phyloP scores from a whole-genome alignment of 495 filamentous ascomycete species.

The Staphylotrichum tortipilum region DNA sequence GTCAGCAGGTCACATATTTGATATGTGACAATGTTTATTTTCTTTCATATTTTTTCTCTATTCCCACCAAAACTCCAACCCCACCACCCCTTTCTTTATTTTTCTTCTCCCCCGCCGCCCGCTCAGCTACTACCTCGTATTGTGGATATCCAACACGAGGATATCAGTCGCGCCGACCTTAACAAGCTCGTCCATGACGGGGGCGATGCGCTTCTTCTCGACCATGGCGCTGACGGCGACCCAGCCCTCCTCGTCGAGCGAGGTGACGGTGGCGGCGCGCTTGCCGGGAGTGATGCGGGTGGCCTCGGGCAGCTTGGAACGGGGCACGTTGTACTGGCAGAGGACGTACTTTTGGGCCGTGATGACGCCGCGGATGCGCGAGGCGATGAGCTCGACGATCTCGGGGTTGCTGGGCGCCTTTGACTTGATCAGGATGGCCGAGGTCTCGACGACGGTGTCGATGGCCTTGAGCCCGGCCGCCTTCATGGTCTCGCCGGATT shows the following conservation, averaged over 20 bases:
- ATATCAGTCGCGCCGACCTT: constrained; percentile 80
- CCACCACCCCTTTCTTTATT: background rate
- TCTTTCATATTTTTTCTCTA: too few species aligned
- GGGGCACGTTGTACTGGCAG: constrained; percentile 90
- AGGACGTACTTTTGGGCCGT: constrained; percentile 91
- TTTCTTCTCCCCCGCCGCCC: background rate
- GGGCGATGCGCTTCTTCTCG: constrained; percentile 77
- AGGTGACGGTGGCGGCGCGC: constrained; percentile 82
- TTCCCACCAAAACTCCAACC: too few species aligned
- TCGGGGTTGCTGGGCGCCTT: constrained; percentile 69
- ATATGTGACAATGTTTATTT: too few species aligned
- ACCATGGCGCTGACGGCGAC: constrained; percentile 93
- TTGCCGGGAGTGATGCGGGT: constrained; percentile 84
- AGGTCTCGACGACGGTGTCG: constrained; percentile 80
- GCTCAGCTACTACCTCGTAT: constrained; percentile 50
- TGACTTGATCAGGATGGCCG: constrained; percentile 85
- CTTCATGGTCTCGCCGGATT: constrained; percentile 98
- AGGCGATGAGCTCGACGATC: constrained; percentile 71
- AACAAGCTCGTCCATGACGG: constrained; percentile 82
- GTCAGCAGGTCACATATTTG: too few species aligned
- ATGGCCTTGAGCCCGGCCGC: constrained; percentile 95
- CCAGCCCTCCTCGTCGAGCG: constrained; percentile 83
- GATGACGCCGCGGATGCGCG: constrained; percentile 85
- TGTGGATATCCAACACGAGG: constrained; percentile 76
- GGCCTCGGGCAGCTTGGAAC: constrained; percentile 55